Evolutionary conservation across 2,329 filamentous ascomycete species (phyloP), one percentile per base, ranked within the genome.

Genomic region (Thermoascus crustaceus): DNA sequence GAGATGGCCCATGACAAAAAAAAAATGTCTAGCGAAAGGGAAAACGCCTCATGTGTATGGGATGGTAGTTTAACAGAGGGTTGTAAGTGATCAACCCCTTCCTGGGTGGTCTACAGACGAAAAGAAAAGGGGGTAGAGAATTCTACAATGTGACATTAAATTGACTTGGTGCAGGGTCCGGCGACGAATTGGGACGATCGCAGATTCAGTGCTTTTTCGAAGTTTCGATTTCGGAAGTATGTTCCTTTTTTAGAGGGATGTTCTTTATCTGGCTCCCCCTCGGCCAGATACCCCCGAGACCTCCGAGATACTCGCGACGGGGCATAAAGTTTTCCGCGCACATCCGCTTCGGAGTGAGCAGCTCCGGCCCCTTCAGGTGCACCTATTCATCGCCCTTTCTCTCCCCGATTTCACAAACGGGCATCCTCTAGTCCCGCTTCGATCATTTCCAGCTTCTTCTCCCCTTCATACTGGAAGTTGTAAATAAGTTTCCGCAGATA

Each of bases 401-500:
- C n/a, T n/a, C n/a, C n/a, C n/a, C n/a, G n/a, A n/a, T n/a, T n/a
- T 37, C 23, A 37, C n/a, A 22, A 8, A 34, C 16, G 11, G 10
- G 21, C 31, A 25, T 24, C 31, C 8, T 21, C 26, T 17, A 16
- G 20, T 34, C 11, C 32, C 20, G 21, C 42, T 41, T 49, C 46
- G 25, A 40, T 46, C 42, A 45, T 32, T 26, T 43, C 38, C 20
- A 51, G 41, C 39, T 58, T 54, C 18, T 50, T 37, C 30, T 47
- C 41, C 8, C 71, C 74, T 51, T 76, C 72, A 39, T 67, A 63
- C 50, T 78, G 75, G 37, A 76, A 46, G 36, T 61, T 64, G 33
- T 67, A 66, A 36, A 78, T 67, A 10, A 65, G 56, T 40, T 72
- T 72, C 46, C 72, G 71, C 39, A 82, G 58, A 46, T 82, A 91